phyloP scores from a whole-genome alignment of 2,329 filamentous ascomycete genomes.

The Diaporthe helianthi region DNA sequence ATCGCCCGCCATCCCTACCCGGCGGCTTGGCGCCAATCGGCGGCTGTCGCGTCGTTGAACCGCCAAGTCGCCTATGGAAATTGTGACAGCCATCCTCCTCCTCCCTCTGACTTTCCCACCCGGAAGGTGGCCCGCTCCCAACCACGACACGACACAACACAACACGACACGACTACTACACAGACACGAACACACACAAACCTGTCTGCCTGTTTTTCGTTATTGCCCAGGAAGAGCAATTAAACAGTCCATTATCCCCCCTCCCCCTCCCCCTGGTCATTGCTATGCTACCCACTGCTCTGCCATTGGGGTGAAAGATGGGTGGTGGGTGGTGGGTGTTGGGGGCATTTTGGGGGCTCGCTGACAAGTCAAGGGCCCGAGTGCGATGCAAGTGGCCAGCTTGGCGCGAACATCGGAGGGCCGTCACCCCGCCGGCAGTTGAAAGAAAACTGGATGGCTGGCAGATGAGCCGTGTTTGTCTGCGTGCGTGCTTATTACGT shows the following conservation, averaged over 20 bases:
- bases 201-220: not conserved
- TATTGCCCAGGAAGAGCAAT: constrained; percentile 24
- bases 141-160: not conserved
- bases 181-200: constrained; percentile 1
- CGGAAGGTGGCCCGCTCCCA: constrained; percentile 1
- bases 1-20: not conserved
- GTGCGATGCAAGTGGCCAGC: constrained; percentile 26
- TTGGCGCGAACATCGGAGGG: constrained; percentile 17
- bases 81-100: constrained; percentile 1
- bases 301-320: not conserved
- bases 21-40: constrained; percentile 31
- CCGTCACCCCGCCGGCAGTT: constrained; percentile 7
- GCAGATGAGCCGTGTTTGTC: not conserved
- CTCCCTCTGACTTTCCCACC: not conserved
- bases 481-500: not conserved
- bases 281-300: not conserved
- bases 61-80: constrained; percentile 26
- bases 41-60: constrained; percentile 21
- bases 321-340: too few species aligned
- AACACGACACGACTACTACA: not conserved
- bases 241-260: not conserved
- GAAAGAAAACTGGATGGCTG: not conserved
- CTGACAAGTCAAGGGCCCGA: too few species aligned
- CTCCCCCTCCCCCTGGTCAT: not conserved
- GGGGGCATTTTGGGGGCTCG: too few species aligned